A percentile compares a stretch with the other conserved stretches of the same genome.
Conservation (phyloP, 257 asterid genomes). For the Vinca minor region DNA sequence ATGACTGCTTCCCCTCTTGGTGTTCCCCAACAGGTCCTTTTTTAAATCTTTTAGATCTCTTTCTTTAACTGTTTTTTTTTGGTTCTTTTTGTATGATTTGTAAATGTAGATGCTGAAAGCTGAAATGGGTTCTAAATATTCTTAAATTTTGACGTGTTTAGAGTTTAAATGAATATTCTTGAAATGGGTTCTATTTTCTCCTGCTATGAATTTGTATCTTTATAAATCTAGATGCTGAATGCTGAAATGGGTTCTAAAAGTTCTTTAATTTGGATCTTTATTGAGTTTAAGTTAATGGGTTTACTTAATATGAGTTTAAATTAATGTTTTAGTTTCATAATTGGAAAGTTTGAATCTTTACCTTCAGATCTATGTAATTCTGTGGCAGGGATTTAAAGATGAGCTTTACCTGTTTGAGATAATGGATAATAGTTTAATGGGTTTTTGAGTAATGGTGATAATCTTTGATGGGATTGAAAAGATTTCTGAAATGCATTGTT, state of each 20-base stretch:
- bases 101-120: neutral
- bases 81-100: neutral
- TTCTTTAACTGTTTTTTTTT: slow-evolving; percentile 14
- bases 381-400: slow-evolving; percentile 22
- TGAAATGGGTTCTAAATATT: neutral
- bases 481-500: slow-evolving; percentile 22
- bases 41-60: no score
- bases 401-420: slow-evolving; percentile 6
- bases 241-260: no score
- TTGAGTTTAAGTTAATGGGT: neutral
- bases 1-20: slow-evolving; percentile 97
- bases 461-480: no score
- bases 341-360: slow-evolving; percentile 21
- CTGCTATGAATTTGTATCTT: no score
- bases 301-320: slow-evolving; percentile 9
- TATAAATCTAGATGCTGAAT: no score
- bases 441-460: neutral
- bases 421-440: slow-evolving; percentile 4
- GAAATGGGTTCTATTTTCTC: no score
- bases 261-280: neutral
- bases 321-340: slow-evolving; percentile 24
- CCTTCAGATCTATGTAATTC: slow-evolving; percentile 54
- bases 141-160: no score
- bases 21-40: slow-evolving; percentile 96
- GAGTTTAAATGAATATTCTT: no score